Evolutionary conservation across 805 yeast species (phyloP), one percentile per base, ranked within the genome.

Genomic region (Scheffersomyces coipomensis): DNA sequence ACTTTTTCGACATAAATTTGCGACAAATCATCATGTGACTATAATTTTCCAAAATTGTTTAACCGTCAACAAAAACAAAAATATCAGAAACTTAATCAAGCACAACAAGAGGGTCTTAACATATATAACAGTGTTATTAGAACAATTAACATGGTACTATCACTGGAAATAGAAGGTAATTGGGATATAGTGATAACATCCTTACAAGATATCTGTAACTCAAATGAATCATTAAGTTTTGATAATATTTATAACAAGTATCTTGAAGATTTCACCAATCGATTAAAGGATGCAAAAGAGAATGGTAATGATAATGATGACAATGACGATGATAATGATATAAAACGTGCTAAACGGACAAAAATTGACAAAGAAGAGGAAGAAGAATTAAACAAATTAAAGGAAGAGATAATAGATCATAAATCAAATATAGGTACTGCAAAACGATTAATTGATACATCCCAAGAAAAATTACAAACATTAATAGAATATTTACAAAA

Each of bases 171-270:
- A 69, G 83, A 78, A 19, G 79, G 83, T 1, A 73, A 77, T 49
- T 84, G 91, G 91, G 85, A 81, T 49, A 73, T 76, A 22, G 81
- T 81, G 5, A 65, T 80, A 2, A 72, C 88, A 5, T 79, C 85
- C 1, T 62, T 84, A 15, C 89, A 83, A 54, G 89, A 83, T 48
- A 71, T 82, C 9, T 79, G 79, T 56, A 82, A 78, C 45, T 69
- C 79, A 19, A 81, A 81, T 50, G 86, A 79, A 48, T 66, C 74
- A 11, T 55, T 67, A 4, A 57, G 75, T 2, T 75, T 83, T 40
- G 83, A 81, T 44, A 53, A 59, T 31, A 45, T 56, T n/a, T 56
- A 60, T 44, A 48, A 47, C 6, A 51, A 61, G 48, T 42, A 58
- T 40, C 31, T 29, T 1, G 61, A 53, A 29, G 51, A 64, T 12